Base-by-base conservation (phyloP, 257 asterid species). In the Handroanthus guayacan region DNA sequence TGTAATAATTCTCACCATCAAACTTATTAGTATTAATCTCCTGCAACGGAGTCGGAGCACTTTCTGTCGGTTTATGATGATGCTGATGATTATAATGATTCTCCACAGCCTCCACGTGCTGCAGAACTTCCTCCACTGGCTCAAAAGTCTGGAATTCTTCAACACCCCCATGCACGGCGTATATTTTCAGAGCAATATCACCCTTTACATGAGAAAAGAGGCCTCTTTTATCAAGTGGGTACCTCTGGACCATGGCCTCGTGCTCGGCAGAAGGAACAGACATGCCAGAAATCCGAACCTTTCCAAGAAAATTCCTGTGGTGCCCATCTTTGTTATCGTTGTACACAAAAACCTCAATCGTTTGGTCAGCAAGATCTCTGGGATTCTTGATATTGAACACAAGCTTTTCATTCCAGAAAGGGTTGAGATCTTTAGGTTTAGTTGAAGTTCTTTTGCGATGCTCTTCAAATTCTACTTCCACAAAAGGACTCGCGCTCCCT, bases 171-270 rank as follows among this genome's bases (percentile, higher is more conserved):
- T 73, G 80, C 76, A 61, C 81, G 5, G 86, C 80, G 83, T 82
- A 95, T 41, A 92, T 80, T 18, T 70, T 91, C 58, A 95, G 74
- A 36, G 95, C 85, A 55, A 92, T 86, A 61, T 95, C 99, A 41
- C 99, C 99, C 62, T 85, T 95, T 0, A 95, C 85, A 71, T 89
- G 90, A 4, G 98, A 95, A 79, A 92, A 92, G 2, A 89, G 51
- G 3, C 99, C 97, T 61, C 98, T 85, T 83, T 95, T 92, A 45
- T 95, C 99, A 54, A 95, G 97, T 31, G 99, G 98, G 83, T 90
- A 95, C 45, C 92, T 78, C 72, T 90, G 90, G 7, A 82, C 88
- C 69, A 58, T 6, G 55, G 98, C 84, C 75, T 94, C 92, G 1
- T 89, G 80, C 79, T 90, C 89, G n/a, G 95, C 84, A 11, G 70